Evolutionary conservation across 2,329 filamentous ascomycete species (phyloP).

Genomic region (Botrytis pseudocinerea): DNA sequence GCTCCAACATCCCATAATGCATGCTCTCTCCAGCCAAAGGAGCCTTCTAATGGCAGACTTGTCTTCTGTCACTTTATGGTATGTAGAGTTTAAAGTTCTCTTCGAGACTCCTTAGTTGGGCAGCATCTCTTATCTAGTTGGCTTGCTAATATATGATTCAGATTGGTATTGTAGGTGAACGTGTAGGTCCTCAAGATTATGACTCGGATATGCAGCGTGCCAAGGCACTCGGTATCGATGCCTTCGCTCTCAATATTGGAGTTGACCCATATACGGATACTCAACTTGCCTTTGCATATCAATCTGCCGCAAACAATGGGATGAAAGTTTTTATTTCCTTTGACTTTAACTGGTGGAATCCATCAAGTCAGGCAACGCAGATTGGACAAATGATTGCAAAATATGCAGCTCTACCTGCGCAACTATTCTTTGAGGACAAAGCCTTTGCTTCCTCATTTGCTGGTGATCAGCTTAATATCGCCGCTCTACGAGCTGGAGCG

Average conservation of each 20-base stretch:
- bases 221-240: slow-evolving; percentile 41
- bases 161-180: slow-evolving; percentile 33
- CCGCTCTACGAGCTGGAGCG: slow-evolving; percentile 43
- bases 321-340: slow-evolving; percentile 43
- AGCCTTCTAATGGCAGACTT: slow-evolving; percentile 22
- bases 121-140: not conserved
- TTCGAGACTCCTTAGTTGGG: no score
- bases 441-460: slow-evolving; percentile 51
- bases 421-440: slow-evolving; percentile 41
- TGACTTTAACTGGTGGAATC: slow-evolving; percentile 36
- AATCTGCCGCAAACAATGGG: slow-evolving; percentile 32
- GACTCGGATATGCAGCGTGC: slow-evolving; percentile 33
- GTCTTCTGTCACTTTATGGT: slow-evolving; percentile 34
- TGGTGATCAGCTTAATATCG: slow-evolving; percentile 48
- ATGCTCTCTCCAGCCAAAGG: slow-evolving; percentile 12
- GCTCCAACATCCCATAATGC: not conserved
- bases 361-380: slow-evolving; percentile 25
- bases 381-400: slow-evolving; percentile 38
- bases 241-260: slow-evolving; percentile 42
- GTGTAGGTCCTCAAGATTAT: slow-evolving; percentile 28
- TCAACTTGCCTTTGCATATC: slow-evolving; percentile 39
- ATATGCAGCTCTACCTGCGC: slow-evolving; percentile 39
- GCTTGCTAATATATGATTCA: slow-evolving; percentile 15
- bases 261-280: slow-evolving; percentile 37
- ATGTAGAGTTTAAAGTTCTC: not conserved